Base-by-base conservation (phyloP, 192 early-diverging fungal species). In the Diversispora epigaea region DNA sequence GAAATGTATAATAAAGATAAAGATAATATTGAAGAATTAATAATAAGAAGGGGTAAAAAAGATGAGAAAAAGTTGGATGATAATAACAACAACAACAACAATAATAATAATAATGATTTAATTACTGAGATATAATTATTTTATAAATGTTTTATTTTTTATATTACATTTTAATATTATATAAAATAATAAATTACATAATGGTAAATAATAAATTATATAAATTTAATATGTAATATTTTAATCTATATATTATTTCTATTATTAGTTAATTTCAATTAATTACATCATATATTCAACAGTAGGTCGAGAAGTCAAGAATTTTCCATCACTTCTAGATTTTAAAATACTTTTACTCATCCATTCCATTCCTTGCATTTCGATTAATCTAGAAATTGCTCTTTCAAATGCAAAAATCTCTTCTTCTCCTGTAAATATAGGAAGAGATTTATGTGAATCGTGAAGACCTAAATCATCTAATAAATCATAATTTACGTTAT, bases 361-460 rank as follows among this genome's bases (percentile, higher is more conserved):
- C 93, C 93, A 94, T 54, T 88, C 83, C 50, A 83, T 82, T 25
- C 91, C 90, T 62, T 91, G 94, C 97, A 99, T 99, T 83, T 99
- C 94, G 45, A 93, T 88, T 47, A 99, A 78, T 22, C 97, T 88
- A 58, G 94, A 96, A 43, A 97, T 79, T 6, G 97, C 95, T 61
- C 97, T 84, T 82, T 94, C 91, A 71, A 99, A 96, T 14, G 97
- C 96, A 90, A 99, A 99, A 11, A 90, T 88, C 78, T 99, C 97
- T 79, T 99, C 97, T 55, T 94, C 90, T 21, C 94, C 94, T 25
- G 90, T 86, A 75, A 93, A 92, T 32, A 93, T 86, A 3, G 92
- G 84, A 70, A 82, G 86, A 40, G 83, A 82, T 68, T 79, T 80
- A 54, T 79, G 70, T 46, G 85, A 75, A 50, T 84, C 78, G 45